Percentiles rank a stretch among this genome's conserved stretches.
phyloP scores from a whole-genome alignment of 768 basidiomycete species.

The Amanita subjunquillea region DNA sequence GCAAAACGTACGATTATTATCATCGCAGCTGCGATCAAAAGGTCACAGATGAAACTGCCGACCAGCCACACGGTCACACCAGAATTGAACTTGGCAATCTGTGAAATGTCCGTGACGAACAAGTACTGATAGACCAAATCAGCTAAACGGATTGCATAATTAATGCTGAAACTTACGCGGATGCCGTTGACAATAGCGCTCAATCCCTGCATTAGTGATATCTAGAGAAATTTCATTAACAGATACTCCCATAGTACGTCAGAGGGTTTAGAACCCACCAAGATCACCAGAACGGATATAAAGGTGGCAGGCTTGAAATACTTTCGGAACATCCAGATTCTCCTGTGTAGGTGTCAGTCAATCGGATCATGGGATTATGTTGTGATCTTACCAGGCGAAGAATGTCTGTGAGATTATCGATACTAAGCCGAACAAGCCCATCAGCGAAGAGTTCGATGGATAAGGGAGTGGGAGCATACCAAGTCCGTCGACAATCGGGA shows the following conservation, averaged over 20 bases:
- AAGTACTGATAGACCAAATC: neutral
- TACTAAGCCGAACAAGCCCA: neutral
- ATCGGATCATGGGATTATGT: neutral
- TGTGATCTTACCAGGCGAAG: conserved; percentile 2
- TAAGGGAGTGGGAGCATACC: neutral
- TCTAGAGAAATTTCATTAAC: neutral
- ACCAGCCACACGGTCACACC: conserved; percentile 8
- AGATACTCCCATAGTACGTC: neutral
- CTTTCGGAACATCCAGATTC: conserved; percentile 3
- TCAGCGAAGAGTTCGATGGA: neutral
- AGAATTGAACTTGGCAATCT: conserved; percentile 3
- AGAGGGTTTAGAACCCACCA: neutral
- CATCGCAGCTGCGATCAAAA: conserved; percentile 10
- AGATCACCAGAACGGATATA: neutral
- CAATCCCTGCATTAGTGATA: conserved; percentile 1
- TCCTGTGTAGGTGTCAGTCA: neutral
- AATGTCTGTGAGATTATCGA: conserved; percentile 1
- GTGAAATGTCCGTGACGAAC: conserved; percentile 1
- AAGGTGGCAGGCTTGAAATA: neutral
- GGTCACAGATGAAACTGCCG: conserved; percentile 6
- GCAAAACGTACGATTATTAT: conserved; percentile 7
- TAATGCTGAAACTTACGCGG: neutral
- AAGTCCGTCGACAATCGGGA: neutral
- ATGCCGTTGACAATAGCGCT: conserved; percentile 3
- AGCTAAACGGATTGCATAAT: neutral